phyloP scores from a whole-genome alignment of 192 early-diverging fungal genomes.

The Linnemannia exigua region DNA sequence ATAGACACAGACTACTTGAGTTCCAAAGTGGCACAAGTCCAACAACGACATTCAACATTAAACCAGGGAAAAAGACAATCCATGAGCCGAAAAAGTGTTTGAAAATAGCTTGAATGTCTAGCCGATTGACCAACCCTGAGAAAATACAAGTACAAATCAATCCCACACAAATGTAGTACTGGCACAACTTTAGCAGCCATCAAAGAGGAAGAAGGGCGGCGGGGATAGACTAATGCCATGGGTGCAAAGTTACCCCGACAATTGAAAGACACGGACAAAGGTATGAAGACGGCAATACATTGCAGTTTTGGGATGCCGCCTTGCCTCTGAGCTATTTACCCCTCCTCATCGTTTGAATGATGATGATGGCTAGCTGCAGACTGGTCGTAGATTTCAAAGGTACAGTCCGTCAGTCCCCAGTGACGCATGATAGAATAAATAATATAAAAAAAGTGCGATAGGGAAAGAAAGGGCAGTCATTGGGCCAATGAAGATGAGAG shows the following conservation, averaged over 20 bases:
- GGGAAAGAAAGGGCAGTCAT: neutral
- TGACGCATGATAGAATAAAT: no score
- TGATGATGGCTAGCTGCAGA: neutral
- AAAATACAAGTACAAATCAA: no score
- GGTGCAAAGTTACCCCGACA: neutral
- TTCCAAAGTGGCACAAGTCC: neutral
- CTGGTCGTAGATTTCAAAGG: no score
- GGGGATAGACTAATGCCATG: neutral
- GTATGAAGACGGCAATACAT: neutral
- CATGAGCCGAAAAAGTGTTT: neutral
- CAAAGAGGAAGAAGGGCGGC: neutral
- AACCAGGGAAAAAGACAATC: neutral
- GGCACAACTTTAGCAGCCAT: neutral
- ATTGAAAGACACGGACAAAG: conserved; percentile 9
- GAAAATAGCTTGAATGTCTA: no score
- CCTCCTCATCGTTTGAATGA: neutral
- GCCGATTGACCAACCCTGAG: no score
- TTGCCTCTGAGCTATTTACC: neutral
- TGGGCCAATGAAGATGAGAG: neutral
- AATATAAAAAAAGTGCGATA: neutral
- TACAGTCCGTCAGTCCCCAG: neutral
- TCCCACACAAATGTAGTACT: no score
- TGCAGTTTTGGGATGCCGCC: conserved; percentile 2
- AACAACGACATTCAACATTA: neutral
- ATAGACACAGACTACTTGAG: neutral